phyloP scores from a whole-genome alignment of 1,284 basidiomycete species.

The Tetrapyrgos nigripes region DNA sequence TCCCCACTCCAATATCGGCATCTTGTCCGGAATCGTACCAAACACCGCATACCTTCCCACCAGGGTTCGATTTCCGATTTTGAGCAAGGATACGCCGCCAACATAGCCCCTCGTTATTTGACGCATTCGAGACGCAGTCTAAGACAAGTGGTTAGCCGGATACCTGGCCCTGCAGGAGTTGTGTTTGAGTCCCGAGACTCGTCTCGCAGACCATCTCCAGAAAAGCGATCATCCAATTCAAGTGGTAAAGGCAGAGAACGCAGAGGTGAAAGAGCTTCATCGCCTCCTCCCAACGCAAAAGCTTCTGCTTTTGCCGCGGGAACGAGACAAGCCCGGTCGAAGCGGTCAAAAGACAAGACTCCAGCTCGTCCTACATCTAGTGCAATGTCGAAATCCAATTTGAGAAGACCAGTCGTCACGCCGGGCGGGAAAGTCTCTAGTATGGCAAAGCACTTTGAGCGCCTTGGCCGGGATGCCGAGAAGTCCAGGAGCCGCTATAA shows the following conservation, averaged over 20 bases:
- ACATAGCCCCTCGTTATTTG: slow-evolving; percentile 76
- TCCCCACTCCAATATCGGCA: slow-evolving; percentile 35
- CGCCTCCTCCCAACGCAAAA: slow-evolving; percentile 40
- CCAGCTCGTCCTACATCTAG: slow-evolving; percentile 49
- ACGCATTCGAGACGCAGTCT: slow-evolving; percentile 55
- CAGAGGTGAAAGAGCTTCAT: slow-evolving; percentile 50
- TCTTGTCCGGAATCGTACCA: slow-evolving; percentile 54
- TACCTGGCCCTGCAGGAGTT: slow-evolving; percentile 56
- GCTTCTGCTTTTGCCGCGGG: slow-evolving; percentile 28
- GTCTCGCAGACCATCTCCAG: slow-evolving; percentile 74
- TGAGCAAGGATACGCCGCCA: slow-evolving; percentile 89
- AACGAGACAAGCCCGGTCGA: slow-evolving; percentile 47
- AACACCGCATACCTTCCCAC: slow-evolving; percentile 50
- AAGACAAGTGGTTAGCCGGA: slow-evolving; percentile 46
- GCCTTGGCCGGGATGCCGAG: slow-evolving; percentile 71
- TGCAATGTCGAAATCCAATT: slow-evolving; percentile 50
- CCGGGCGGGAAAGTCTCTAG: slow-evolving; percentile 72
- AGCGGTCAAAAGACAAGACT: slow-evolving; percentile 56
- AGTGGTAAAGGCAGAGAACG: slow-evolving; percentile 43
- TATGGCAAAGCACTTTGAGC: slow-evolving; percentile 81
- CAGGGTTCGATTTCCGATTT: slow-evolving; percentile 83
- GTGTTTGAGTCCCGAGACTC: slow-evolving; percentile 61
- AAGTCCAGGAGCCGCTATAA: slow-evolving; percentile 72
- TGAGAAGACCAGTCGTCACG: slow-evolving; percentile 56
- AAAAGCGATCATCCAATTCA: slow-evolving; percentile 55